Base-by-base conservation (phyloP, 2,329 filamentous ascomycete species). In the Alternaria gaisen region DNA sequence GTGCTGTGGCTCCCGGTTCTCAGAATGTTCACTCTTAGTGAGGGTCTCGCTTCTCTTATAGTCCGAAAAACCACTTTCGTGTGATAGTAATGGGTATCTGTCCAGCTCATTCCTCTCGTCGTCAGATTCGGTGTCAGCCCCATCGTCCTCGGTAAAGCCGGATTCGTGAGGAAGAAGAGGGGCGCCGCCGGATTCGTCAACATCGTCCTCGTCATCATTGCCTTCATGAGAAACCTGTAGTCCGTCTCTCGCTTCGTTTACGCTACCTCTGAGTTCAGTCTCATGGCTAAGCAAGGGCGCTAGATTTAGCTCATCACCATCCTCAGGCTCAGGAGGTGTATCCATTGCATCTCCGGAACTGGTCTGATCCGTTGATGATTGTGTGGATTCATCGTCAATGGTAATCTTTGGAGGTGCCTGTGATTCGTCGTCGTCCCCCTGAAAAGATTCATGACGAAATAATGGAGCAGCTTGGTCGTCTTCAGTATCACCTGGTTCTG, bases 51-150 rank as follows among this genome's bases (percentile, higher is more conserved):
- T 65, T 55, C 36, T 46, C 50, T 56, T 62, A 44, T 60, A 56
- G 32, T 60, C 54, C 50, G 72, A 48, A 56, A 65, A 63, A 5
- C 61, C 63, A 55, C 74, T 74, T 63, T 81, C 79, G 40, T 81
- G 79, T 22, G 73, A 71, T 43, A 81, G 65, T 1, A 80, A 70
- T 20, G 78, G 80, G 20, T 70, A 65, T 9, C 68, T 58, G 26
- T 73, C 69, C 16, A 69, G 64, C 22, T 75, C 72, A 38, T 73
- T 53, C 30, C 72, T 47, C 22, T 30, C 69, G 10, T 67, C 59
- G 3, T 67, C 66, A 30, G 53, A 51, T 22, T 69, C 56, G 48
- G 61, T 58, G 12, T 48, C 42, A 18, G 51, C 28, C 3, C 48
- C 42, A 41, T 50, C 43, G 30, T 60, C 53, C 11, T 60, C 59